Percentiles rank a stretch among this genome's conserved stretches.
Conservation (phyloP, 2,329 filamentous ascomycete species). For the Alternaria brassicicola region DNA sequence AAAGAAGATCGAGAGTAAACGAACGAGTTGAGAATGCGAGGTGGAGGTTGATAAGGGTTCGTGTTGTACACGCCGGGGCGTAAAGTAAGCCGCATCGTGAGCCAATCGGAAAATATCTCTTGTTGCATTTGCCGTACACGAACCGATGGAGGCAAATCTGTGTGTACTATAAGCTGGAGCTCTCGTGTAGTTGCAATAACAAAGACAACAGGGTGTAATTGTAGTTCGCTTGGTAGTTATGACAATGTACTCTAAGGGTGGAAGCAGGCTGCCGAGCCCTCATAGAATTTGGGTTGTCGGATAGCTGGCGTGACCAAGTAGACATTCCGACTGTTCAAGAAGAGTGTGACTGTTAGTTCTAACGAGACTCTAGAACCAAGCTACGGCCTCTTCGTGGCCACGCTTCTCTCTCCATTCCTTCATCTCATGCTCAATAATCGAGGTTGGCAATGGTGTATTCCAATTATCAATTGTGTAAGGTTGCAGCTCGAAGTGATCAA, state of each 20-base stretch:
- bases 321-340: background rate
- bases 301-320: background rate
- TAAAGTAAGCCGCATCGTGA: background rate
- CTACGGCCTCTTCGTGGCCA: background rate
- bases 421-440: background rate
- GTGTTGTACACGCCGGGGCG: background rate
- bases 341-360: background rate
- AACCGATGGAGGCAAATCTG: background rate
- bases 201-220: background rate
- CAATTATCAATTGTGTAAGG: background rate
- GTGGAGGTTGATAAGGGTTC: background rate
- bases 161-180: background rate
- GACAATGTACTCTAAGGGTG: background rate
- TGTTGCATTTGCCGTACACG: background rate
- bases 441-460: background rate
- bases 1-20: background rate
- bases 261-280: background rate
- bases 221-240: background rate
- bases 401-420: background rate
- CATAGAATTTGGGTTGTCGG: background rate
- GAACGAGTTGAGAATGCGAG: background rate
- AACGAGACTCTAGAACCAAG: background rate
- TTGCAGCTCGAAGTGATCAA: background rate
- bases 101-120: background rate
- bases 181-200: background rate